phyloP scores from a whole-genome alignment of 768 basidiomycete genomes.

The Goffeauzyma gilvescens region DNA sequence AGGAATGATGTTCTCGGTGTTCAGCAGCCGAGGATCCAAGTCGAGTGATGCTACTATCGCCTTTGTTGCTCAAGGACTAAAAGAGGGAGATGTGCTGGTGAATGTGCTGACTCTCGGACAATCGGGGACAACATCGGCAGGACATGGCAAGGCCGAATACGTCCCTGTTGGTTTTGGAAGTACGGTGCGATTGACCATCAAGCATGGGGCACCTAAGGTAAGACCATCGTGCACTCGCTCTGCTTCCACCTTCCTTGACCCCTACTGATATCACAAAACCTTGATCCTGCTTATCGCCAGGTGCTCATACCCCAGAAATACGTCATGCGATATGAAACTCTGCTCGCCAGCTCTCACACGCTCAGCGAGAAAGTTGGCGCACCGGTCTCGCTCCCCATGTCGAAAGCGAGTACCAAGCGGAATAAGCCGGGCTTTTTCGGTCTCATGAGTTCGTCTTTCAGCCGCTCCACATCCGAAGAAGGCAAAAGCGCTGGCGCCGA shows the following conservation, averaged over 20 bases:
- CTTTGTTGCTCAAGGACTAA: conserved; percentile 1
- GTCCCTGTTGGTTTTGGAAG: conserved; percentile 7
- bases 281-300: not conserved
- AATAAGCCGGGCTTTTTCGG: too few relatives aligned
- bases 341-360: not conserved
- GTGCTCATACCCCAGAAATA: conserved; percentile 1
- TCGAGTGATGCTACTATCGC: not conserved
- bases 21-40: conserved; percentile 5
- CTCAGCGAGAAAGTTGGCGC: not conserved
- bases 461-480: too few relatives aligned
- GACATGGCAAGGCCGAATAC: conserved; percentile 2
- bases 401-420: too few relatives aligned
- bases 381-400: not conserved
- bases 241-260: not conserved
- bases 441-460: too few relatives aligned
- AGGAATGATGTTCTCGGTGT: conserved; percentile 1
- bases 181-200: conserved; percentile 4
- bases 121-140: too few relatives aligned
- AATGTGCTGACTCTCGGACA: conserved; percentile 1
- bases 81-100: conserved; percentile 9
- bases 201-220: conserved; percentile 5
- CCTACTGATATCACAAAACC: not conserved
- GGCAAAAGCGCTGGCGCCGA: too few relatives aligned
- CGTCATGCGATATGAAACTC: not conserved
- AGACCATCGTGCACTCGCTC: not conserved